Percentiles rank a stretch among this genome's conserved stretches.
Conservation (phyloP, 306 rosid genomes). For the Mimosa bimucronata region DNA sequence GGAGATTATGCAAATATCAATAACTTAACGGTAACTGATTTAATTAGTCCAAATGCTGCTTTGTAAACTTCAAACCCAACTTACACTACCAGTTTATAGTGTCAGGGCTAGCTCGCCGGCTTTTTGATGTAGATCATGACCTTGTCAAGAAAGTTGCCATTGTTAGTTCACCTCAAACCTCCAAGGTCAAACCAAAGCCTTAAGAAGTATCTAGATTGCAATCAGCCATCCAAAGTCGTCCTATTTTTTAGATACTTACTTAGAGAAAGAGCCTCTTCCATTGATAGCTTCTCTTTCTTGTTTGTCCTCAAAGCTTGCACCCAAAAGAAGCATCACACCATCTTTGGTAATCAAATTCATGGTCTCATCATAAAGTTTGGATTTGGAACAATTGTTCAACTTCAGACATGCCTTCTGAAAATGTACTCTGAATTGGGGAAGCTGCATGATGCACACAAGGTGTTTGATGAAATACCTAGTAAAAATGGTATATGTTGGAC, state of each 20-base stretch:
- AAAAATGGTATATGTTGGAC: conserved; percentile 50
- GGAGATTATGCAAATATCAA: no score
- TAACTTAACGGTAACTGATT: neutral
- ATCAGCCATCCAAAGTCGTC: conserved; percentile 43
- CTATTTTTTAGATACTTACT: conserved; percentile 47
- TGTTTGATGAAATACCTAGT: conserved; percentile 45
- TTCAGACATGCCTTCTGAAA: conserved; percentile 50
- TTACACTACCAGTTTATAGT: neutral
- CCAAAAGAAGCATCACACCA: conserved; percentile 29
- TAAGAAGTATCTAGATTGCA: conserved; percentile 47
- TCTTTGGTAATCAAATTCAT: conserved; percentile 42
- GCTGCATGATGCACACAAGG: conserved; percentile 21
- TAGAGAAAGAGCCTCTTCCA: conserved; percentile 39
- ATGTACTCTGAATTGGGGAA: conserved; percentile 34
- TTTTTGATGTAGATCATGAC: conserved; percentile 32
- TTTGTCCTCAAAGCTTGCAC: conserved; percentile 52
- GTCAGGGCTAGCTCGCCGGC: neutral
- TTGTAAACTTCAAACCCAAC: neutral
- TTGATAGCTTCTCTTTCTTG: conserved; percentile 47
- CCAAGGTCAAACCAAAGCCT: conserved; percentile 63
- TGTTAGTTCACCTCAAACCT: conserved; percentile 44
- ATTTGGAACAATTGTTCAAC: conserved; percentile 38
- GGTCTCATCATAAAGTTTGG: conserved; percentile 45
- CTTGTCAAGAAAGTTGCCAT: conserved; percentile 36
- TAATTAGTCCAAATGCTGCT: neutral